Conservation (phyloP, 2,329 filamentous ascomycete genomes). For the Sclerotinia borealis region DNA sequence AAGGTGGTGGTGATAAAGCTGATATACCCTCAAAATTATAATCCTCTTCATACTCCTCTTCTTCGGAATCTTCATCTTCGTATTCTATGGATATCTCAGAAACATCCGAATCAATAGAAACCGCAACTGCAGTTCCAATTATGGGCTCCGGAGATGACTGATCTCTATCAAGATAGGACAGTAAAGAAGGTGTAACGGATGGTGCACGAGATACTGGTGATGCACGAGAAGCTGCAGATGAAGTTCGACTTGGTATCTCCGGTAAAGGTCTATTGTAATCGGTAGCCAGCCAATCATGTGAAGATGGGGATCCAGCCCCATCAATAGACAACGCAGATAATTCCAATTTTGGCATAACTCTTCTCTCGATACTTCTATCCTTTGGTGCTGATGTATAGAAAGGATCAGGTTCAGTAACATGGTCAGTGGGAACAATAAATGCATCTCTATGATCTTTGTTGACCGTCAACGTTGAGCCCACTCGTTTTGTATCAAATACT, state of each 20-base stretch:
- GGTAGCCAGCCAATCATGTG: conserved; percentile 1
- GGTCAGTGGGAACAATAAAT: background rate
- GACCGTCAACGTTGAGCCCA: background rate
- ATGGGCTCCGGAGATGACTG: conserved; percentile 19
- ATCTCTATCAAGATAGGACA: conserved; percentile 17
- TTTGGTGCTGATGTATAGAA: background rate
- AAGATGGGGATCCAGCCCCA: background rate
- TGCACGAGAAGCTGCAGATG: conserved; percentile 1
- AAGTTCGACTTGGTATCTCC: conserved; percentile 3
- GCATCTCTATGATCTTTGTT: conserved; percentile 8
- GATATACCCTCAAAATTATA: background rate
- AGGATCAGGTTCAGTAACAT: background rate
- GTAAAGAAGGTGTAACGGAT: conserved; percentile 19
- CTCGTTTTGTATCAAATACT: background rate
- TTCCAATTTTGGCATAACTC: background rate
- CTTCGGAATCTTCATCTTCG: background rate
- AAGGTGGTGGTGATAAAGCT: background rate
- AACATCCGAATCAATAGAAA: conserved; percentile 10
- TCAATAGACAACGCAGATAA: background rate
- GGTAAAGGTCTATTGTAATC: conserved; percentile 9
- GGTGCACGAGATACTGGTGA: conserved; percentile 14
- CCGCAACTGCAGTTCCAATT: conserved; percentile 15
- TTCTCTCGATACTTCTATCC: background rate
- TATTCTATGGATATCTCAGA: background rate
- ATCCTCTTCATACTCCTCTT: background rate